Base-by-base conservation (phyloP, 2,329 filamentous ascomycete species). In the Phaeosphaeriaceae sp. region DNA sequence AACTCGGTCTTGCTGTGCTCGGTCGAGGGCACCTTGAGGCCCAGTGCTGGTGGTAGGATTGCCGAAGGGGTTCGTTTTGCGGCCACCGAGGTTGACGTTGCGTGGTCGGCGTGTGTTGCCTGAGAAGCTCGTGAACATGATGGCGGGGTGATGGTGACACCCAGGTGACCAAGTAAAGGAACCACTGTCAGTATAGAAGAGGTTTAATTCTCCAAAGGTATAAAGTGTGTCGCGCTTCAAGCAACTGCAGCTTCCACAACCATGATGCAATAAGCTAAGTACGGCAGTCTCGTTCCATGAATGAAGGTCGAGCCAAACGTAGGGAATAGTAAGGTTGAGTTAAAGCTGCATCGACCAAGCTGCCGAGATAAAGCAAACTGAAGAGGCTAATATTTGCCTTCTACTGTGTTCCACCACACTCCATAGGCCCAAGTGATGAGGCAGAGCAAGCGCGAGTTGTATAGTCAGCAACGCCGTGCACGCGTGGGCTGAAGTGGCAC, bases 71-170 rank as follows among this genome's bases (percentile, higher is more conserved):
- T 96, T 96, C 42, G 80, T 79, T 58, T 84, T 85, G 62, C 92
- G 88, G 55, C 92, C 94, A 60, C 91, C 94, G 54, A 99, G 87
- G 75, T 97, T 97, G 70, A 97, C 91, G 72, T 97, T 92, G 59
- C 94, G 87, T 54, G 88, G 87, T 60, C 90, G 89, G 67, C 90
- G 87, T 64, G 91, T 90, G 75, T 78, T 90, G 63, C 94, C 94
- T 18, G 90, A 94, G 77, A 99, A 99, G 45, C 89, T 92, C 54
- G 89, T 87, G 77, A 94, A 95, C 93, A 97, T 97, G 58, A 58
- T 58, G 54, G 56, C 54, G 51, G 57, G 37, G 40, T n/a, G 39
- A 11, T 45, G 11, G 13, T 12, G 23, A 26, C 26, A 13, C n/a
- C 26, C 38, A 11, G 6, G 13, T 13, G 16, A 13, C 20, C 15